Base-by-base conservation (phyloP, 225 moss, liverwort and hornwort genomes). In the Anthoceros angustus region DNA sequence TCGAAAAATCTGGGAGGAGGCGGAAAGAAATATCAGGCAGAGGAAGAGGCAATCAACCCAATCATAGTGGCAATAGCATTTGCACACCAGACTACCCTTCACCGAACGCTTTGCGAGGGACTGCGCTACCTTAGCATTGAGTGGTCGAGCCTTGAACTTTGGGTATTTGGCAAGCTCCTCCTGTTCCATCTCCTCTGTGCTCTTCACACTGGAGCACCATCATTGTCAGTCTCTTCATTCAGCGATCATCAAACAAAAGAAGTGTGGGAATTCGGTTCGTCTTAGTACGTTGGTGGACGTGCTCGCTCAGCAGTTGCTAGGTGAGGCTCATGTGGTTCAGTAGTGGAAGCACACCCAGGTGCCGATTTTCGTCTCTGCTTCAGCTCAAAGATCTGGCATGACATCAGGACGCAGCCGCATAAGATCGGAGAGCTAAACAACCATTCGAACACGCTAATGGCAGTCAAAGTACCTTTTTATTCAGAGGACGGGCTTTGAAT, bases 401-500 rank as follows among this genome's bases (percentile, higher is more conserved):
- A 55, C 5, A 73, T 41, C 3, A 66, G 24, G 64, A 25, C 0
- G 40, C 32, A 60, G 40, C 42, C 43, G 24, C 14, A 18, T 12
- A 3, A 20, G 14, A 18, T 55, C 14, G 23, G n/a, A 55, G 0
- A 24, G 12, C 5, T 6, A 21, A 39, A 32, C 15, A 62, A 39
- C 5, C 38, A 24, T 21, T 68, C 79, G 70, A 25, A 72, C 32
- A 32, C 2, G 32, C n/a, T n/a, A n/a, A n/a, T n/a, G 32, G 4
- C 32, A 32, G 32, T 32, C 32, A 25, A 23, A 61, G 9, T 10
- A 95, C 94, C 91, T 95, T 95, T 67, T 86, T 95, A 0, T 90
- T 90, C 39, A 86, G 79, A 2, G 95, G 91, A 0, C 91, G 86
- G 24, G 95, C 95, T 77, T 84, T 95, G 71, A 95, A 95, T 71